These are phyloP conservation scores for Pichia scutulata DNA, from an alignment of 805 yeast species.

Conservation along the genomic window DNA sequence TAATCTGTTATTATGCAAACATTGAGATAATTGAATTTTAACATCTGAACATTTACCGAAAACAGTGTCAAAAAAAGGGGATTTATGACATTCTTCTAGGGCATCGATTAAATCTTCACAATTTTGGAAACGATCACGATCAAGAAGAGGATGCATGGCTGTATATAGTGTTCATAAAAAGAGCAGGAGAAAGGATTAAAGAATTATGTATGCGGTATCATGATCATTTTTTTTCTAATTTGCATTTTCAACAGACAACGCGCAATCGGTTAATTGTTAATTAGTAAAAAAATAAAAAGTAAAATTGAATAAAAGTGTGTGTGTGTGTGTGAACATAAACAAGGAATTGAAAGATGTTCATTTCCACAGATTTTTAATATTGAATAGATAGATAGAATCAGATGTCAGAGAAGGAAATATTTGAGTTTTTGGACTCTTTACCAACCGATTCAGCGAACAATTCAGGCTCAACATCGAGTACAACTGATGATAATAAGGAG, in stretches of 20 bases:
- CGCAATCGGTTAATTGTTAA: no score
- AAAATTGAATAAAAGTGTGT: no score
- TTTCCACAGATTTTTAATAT: no score
- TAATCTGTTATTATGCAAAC: constrained; percentile 72
- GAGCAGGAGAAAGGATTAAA: no score
- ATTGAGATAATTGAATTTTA: constrained; percentile 68
- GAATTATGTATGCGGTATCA: no score
- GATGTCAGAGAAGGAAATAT: constrained; percentile 55
- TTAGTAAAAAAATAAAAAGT: no score
- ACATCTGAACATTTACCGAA: constrained; percentile 81
- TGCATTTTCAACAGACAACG: no score
- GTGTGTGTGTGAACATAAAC: no score
- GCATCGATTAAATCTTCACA: constrained; percentile 82
- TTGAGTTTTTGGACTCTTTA: constrained; percentile 72
- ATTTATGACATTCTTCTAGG: constrained; percentile 78
- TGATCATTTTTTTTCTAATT: no score
- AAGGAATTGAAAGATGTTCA: no score
- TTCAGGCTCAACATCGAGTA: constrained; percentile 10
- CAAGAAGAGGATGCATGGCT: constrained; percentile 24
- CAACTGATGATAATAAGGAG: neutral
- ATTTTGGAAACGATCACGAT: constrained; percentile 31
- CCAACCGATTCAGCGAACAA: constrained; percentile 41
- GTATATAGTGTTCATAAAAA: neutral
- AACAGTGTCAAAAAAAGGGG: constrained; percentile 57
- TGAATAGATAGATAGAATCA: no score